These are phyloP conservation scores for Monosporascus sp. DNA, from an alignment of 2,329 filamentous ascomycete genomes.

Conservation along the genomic window DNA sequence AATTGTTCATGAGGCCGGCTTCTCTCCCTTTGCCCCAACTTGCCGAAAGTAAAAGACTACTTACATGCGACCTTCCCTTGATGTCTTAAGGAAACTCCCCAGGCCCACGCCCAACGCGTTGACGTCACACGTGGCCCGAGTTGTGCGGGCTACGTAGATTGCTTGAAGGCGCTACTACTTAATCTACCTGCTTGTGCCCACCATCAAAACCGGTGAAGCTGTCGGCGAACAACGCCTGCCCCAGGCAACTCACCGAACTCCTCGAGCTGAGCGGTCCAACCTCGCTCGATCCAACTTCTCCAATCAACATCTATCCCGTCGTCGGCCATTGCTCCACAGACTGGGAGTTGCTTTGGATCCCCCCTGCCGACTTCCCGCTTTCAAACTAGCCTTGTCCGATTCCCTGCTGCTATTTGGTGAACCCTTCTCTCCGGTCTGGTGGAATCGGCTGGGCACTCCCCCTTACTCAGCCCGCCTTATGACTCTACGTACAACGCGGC, in stretches of 20 bases:
- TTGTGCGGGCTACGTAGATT: not conserved
- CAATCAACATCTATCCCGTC: constrained; percentile 23
- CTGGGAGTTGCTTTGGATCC: constrained; percentile 17
- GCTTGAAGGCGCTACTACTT: not conserved
- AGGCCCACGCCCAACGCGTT: not conserved
- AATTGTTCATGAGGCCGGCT: not conserved
- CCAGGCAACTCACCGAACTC: constrained; percentile 26
- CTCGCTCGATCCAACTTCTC: constrained; percentile 9
- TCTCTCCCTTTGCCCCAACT: not conserved
- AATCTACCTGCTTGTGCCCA: not conserved
- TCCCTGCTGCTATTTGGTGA: constrained; percentile 12
- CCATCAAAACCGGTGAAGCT: not conserved
- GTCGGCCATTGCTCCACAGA: constrained; percentile 20
- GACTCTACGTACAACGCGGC: constrained; percentile 5
- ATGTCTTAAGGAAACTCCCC: not conserved
- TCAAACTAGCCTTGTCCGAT: constrained; percentile 10
- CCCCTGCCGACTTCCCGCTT: constrained; percentile 17
- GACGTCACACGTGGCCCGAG: not conserved
- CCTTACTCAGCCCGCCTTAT: constrained; percentile 6
- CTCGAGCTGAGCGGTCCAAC: constrained; percentile 12
- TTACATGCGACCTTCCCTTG: not conserved
- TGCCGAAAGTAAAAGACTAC: not conserved
- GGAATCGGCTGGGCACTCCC: constrained; percentile 3
- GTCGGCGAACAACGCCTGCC: not conserved
- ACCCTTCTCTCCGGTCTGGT: not conserved